phyloP scores from a whole-genome alignment of 2,329 filamentous ascomycete species.

The Gaeumannomyces tritici region DNA sequence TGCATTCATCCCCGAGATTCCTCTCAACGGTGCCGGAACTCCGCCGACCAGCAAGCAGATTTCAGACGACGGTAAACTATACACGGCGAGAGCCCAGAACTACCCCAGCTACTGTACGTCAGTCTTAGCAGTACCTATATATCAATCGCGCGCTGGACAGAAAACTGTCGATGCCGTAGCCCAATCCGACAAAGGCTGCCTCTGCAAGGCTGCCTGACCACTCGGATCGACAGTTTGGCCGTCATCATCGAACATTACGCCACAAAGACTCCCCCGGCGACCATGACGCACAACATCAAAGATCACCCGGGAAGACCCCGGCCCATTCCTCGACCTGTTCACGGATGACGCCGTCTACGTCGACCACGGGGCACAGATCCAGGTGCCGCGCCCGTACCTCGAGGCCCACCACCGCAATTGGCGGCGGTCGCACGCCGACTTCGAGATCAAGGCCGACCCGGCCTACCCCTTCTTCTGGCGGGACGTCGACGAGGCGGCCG shows the following conservation, averaged over 20 bases:
- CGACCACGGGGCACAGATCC: conserved; percentile 46
- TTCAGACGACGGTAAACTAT: not conserved
- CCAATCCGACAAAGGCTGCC: not conserved
- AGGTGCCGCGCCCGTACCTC: conserved; percentile 14
- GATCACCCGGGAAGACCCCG: not conserved
- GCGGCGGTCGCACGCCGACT: conserved; percentile 3
- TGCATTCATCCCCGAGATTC: not conserved
- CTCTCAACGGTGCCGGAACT: not conserved
- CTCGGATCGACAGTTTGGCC: not conserved
- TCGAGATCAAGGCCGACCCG: conserved; percentile 1
- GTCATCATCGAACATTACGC: not conserved
- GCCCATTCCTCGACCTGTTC: conserved; percentile 17
- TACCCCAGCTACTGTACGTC: not conserved
- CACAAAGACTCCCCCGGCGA: too few species aligned
- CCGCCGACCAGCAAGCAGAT: not conserved
- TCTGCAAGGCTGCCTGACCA: not conserved
- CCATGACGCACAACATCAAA: not conserved
- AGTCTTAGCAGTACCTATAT: not conserved
- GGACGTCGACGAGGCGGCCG: conserved; percentile 1
- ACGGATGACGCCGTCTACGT: conserved; percentile 36
- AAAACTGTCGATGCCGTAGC: not conserved
- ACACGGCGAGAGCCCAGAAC: not conserved
- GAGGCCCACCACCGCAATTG: conserved; percentile 4
- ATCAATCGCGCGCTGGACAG: not conserved
- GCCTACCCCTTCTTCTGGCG: conserved; percentile 4